Conservation (phyloP, 1,139 yeast genomes). For the Diutina sp. region DNA sequence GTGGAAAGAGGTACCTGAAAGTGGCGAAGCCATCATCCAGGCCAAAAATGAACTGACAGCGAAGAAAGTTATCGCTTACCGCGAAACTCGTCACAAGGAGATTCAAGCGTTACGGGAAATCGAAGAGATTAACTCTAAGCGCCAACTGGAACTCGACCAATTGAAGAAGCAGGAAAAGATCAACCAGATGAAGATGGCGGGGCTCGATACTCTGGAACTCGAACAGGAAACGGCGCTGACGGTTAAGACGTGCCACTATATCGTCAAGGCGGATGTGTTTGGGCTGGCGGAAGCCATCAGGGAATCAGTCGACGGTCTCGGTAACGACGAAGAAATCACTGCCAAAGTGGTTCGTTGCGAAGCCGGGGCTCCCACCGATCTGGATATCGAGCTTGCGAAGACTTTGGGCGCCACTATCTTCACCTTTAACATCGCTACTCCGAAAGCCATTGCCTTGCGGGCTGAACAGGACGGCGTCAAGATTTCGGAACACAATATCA, state of each 20-base stretch:
- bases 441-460: conserved; percentile 47
- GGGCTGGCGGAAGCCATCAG: conserved; percentile 51
- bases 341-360: conserved; percentile 57
- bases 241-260: conserved; percentile 33
- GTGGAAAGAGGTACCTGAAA: conserved; percentile 88
- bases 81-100: conserved; percentile 43
- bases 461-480: conserved; percentile 52
- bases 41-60: conserved; percentile 66
- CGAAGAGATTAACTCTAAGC: conserved; percentile 52
- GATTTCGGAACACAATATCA: conserved; percentile 61
- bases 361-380: conserved; percentile 79
- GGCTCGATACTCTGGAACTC: conserved; percentile 34
- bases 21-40: conserved; percentile 77
- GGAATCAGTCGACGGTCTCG: conserved; percentile 70
- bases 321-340: conserved; percentile 77
- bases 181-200: conserved; percentile 43
- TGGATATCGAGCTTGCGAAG: conserved; percentile 73
- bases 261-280: conserved; percentile 82
- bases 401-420: conserved; percentile 62
- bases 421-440: conserved; percentile 65
- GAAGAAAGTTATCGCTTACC: conserved; percentile 57
- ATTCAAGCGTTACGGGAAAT: conserved; percentile 55
- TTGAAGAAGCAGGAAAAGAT: conserved; percentile 38
- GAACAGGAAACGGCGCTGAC: conserved; percentile 17
- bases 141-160: conserved; percentile 33